These are phyloP conservation scores for Dothidotthia symphoricarpi DNA, from an alignment of 2,329 filamentous ascomycete genomes.

Conservation along the genomic window DNA sequence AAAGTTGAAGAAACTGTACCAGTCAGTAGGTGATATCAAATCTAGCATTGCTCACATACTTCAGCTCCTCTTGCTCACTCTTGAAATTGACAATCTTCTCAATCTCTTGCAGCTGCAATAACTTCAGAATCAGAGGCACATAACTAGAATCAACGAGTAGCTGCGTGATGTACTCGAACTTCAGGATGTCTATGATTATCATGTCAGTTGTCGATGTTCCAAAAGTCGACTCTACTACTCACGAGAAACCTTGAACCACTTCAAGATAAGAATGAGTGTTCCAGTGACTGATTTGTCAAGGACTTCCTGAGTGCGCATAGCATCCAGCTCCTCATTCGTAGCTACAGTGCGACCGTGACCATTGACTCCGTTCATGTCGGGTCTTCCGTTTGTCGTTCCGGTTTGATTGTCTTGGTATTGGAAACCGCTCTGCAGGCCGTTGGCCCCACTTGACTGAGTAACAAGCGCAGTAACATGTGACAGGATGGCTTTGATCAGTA, in stretches of 20 bases:
- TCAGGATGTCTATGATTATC: slow-evolving; percentile 69
- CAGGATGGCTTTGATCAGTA: slow-evolving; percentile 83
- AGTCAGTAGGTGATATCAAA: slow-evolving; percentile 15
- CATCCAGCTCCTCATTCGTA: slow-evolving; percentile 72
- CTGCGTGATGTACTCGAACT: slow-evolving; percentile 94
- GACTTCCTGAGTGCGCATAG: slow-evolving; percentile 78
- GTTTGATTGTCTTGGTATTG: slow-evolving; percentile 46
- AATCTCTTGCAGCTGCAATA: slow-evolving; percentile 91
- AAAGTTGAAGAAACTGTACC: slow-evolving; percentile 81
- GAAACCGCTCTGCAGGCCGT: slow-evolving; percentile 50
- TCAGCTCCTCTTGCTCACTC: slow-evolving; percentile 77
- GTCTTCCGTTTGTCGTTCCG: slow-evolving; percentile 31
- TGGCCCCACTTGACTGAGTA: slow-evolving; percentile 54
- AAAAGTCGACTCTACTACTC: slow-evolving; percentile 42
- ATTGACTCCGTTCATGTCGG: slow-evolving; percentile 35
- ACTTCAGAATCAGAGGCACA: slow-evolving; percentile 84
- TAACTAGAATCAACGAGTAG: slow-evolving; percentile 94
- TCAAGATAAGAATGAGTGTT: slow-evolving; percentile 79
- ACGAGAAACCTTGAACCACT: slow-evolving; percentile 97
- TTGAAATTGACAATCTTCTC: slow-evolving; percentile 85
- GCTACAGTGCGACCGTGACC: slow-evolving; percentile 27
- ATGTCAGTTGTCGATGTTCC: not conserved
- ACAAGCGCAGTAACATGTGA: slow-evolving; percentile 85
- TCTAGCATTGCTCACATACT: slow-evolving; percentile 51
- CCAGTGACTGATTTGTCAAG: slow-evolving; percentile 89